Percentiles rank a stretch among this genome's conserved stretches.
Evolutionary conservation across 2,329 filamentous ascomycete genomes (phyloP).

Genomic region (Moelleriella libera): DNA sequence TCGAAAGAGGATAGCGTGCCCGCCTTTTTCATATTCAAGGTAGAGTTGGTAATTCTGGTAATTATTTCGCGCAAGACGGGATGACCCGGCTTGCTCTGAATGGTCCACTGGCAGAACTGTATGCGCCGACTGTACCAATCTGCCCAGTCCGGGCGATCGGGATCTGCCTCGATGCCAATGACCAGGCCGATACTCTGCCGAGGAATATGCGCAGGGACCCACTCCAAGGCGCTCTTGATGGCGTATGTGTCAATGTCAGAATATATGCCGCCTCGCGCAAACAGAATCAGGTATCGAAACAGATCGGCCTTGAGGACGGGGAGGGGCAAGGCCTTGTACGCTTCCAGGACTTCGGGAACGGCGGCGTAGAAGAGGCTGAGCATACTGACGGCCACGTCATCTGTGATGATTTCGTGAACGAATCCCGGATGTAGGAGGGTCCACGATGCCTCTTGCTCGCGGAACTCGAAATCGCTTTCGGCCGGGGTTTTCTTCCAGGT

Average conservation of each 20-base stretch:
- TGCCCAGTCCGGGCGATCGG: constrained; percentile 81
- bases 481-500: constrained; percentile 87
- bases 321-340: constrained; percentile 58
- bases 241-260: constrained; percentile 85
- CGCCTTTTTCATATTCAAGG: constrained; percentile 55
- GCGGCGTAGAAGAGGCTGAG: constrained; percentile 78
- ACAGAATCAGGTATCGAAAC: constrained; percentile 59
- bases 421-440: constrained; percentile 76
- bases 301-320: constrained; percentile 69
- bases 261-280: constrained; percentile 55
- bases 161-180: constrained; percentile 91
- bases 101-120: constrained; percentile 99
- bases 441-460: constrained; percentile 82
- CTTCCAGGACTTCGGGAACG: constrained; percentile 64
- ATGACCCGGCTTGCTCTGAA: constrained; percentile 88
- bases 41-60: constrained; percentile 69
- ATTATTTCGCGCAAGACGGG: constrained; percentile 83
- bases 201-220: constrained; percentile 71
- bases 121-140: constrained; percentile 94
- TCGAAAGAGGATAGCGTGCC: constrained; percentile 46
- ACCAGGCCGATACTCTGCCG: constrained; percentile 70
- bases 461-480: constrained; percentile 64
- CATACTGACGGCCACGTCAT: constrained; percentile 68
- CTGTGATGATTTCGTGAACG: constrained; percentile 93
- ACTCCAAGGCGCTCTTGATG: constrained; percentile 69